Base-by-base conservation (phyloP, 1,139 yeast genomes). In the Pneumocystis jirovecii region DNA sequence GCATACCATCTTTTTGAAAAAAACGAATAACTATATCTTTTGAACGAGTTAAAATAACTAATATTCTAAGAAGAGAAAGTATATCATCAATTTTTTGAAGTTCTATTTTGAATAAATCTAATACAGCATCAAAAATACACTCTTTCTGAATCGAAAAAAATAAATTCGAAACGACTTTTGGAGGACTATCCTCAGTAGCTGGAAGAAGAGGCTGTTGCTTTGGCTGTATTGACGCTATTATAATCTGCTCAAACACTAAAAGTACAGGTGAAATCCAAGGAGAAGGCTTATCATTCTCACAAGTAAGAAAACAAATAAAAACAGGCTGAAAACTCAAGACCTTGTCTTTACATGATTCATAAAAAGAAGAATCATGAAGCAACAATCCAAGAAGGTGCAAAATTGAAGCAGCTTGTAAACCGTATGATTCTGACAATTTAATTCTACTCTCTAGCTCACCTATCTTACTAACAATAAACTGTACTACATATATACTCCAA, bases 11-110 rank as follows among this genome's bases (percentile, higher is more conserved):
- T 0, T 87, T 80, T 10, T 75, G 73, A 1, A 82, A 72, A 25
- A 88, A 77, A 44, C 70, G 71, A 2, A 70, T 69, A 3, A 83
- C 80, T 64, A 72, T 75, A 0, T 70, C 72, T 31, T 79, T 80
- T 17, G 80, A 78, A 57, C 80, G 77, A 10, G 89, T 79, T 68
- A 80, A 82, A 12, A 85, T 72, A 0, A 84, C 79, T 66, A 87
- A 73, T 1, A 86, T 71, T 56, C 85, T 77, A 15, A 83, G 78
- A 1, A 84, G 73, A 0, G 84, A 85, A 50, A 68, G 19, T 25
- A 61, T 29, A 25, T 61, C 50, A 29, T 62, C 60, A 57, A 61
- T 57, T 40, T 65, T 64, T 12, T 42, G 25, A 19, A 62, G 42
- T 29, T n/a, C 35, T 31, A 17, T 39, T 61, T 40, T 50, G 34